A percentile compares a stretch with the other conserved stretches of the same genome.
Evolutionary conservation across 768 basidiomycete species (phyloP).

Genomic region (Naganishia onofrii): DNA sequence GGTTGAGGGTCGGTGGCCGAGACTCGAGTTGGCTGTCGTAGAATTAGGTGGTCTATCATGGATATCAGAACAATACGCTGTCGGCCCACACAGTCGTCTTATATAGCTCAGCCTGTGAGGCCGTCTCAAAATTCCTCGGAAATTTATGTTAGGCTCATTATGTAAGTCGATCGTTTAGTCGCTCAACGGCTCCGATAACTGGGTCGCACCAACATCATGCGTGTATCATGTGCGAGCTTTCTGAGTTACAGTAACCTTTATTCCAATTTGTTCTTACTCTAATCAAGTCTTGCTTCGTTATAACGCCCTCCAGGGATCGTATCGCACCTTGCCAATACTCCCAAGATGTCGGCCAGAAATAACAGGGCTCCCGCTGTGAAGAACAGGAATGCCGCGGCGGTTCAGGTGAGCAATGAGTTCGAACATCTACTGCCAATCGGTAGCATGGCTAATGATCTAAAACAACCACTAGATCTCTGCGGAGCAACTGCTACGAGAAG

Average conservation of each 20-base stretch:
- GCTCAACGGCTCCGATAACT: background rate
- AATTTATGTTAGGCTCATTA: slow-evolving; percentile 3
- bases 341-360: slow-evolving; percentile 33
- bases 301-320: background rate
- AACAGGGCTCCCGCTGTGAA: slow-evolving; percentile 64
- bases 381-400: slow-evolving; percentile 90
- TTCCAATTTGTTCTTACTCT: background rate
- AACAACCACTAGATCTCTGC: slow-evolving; percentile 74
- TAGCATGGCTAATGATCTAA: background rate
- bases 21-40: background rate
- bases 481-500: slow-evolving; percentile 95
- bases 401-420: slow-evolving; percentile 62
- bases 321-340: background rate
- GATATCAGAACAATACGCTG: background rate
- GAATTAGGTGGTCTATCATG: no score
- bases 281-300: background rate
- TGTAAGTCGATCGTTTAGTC: background rate
- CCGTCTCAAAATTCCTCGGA: background rate
- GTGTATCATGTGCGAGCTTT: background rate
- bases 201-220: background rate
- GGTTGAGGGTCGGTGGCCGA: slow-evolving; percentile 6
- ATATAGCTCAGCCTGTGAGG: background rate
- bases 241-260: background rate
- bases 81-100: background rate
- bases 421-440: slow-evolving; percentile 37